These are phyloP conservation scores for Talaromyces sp. DNA, from an alignment of 2,329 filamentous ascomycete genomes.

Conservation along the genomic window DNA sequence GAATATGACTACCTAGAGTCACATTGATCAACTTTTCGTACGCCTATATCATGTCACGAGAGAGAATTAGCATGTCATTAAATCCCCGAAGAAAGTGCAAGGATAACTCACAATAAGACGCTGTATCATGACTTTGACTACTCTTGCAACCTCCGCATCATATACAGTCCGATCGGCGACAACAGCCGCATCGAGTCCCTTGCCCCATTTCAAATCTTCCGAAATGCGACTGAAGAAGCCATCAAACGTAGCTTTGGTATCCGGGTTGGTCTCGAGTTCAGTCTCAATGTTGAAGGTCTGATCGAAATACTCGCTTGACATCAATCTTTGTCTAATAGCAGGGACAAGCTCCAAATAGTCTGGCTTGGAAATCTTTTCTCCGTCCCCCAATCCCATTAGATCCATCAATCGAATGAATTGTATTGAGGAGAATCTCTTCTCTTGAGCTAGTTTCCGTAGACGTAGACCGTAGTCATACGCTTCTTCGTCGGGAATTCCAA, in stretches of 20 bases:
- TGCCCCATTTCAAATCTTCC: slow-evolving; percentile 9
- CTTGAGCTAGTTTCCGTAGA: slow-evolving; percentile 40
- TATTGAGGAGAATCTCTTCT: slow-evolving; percentile 44
- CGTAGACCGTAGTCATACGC: slow-evolving; percentile 54
- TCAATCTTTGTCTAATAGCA: slow-evolving; percentile 1
- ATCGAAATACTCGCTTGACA: slow-evolving; percentile 8
- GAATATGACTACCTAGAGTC: slow-evolving; percentile 47
- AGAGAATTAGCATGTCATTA: neutral
- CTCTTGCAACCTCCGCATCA: slow-evolving; percentile 6
- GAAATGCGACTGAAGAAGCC: slow-evolving; percentile 55
- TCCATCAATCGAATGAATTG: slow-evolving; percentile 48
- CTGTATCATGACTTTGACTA: slow-evolving; percentile 41
- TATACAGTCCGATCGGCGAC: slow-evolving; percentile 42
- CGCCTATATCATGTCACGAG: slow-evolving; percentile 35
- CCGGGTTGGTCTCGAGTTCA: slow-evolving; percentile 46
- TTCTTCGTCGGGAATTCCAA: slow-evolving; percentile 47
- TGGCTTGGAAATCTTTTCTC: neutral
- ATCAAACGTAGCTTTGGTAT: slow-evolving; percentile 52
- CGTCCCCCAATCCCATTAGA: slow-evolving; percentile 5
- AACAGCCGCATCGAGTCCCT: slow-evolving; percentile 3
- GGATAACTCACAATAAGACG: slow-evolving; percentile 6
- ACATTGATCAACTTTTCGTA: slow-evolving; percentile 52
- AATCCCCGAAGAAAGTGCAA: neutral
- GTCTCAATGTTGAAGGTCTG: slow-evolving; percentile 44
- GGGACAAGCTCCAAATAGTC: slow-evolving; percentile 8